Base-by-base conservation (phyloP, 2,329 filamentous ascomycete genomes). In the Blastomyces silverae region DNA sequence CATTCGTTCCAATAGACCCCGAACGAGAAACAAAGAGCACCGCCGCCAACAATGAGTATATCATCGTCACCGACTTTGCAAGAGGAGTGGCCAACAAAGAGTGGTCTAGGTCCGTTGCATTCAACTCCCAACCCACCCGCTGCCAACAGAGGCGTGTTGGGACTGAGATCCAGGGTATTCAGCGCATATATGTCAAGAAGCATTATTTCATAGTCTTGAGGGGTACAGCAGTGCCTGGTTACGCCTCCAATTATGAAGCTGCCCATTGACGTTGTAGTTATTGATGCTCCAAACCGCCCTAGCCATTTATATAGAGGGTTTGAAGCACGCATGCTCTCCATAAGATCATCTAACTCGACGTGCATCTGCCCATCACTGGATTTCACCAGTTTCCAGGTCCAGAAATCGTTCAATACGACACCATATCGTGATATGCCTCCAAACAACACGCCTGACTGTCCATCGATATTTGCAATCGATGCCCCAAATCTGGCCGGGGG, bases 11-110 rank as follows among this genome's bases (percentile, higher is more conserved):
- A 95, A 71, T 85, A 92, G 7, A 89, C 90, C 1, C 92, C 92
- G 83, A 96, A 96, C 0, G 90, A 92, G 79, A 96, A 96, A 74
- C 91, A 96, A 0, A 91, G 90, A 20, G 89, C 91, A 48, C 91
- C 92, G 20, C 92, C 92, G 1, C 91, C 91, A 59, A 89, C 75
- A 8, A 95, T 78, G 11, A 90, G 71, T 2, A 92, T 70, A 22
- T 82, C 76, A 39, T 80, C 77, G 53, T 79, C 71, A 37, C 78
- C 77, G 0, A 82, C 76, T 37, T 78, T 72, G 17, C 83, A 75
- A 8, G 83, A 79, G 4, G 86, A 86, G 64, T 87, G 83, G 1
- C 92, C 91, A 61, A 91, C 81, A 61, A 96, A 81, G 6, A 96
- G 80, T 15, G 91, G 91, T 63, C 86, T 79, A 25, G 79, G 78